phyloP scores from a whole-genome alignment of 2,329 filamentous ascomycete species.

The Hypoxylon rubiginosum region DNA sequence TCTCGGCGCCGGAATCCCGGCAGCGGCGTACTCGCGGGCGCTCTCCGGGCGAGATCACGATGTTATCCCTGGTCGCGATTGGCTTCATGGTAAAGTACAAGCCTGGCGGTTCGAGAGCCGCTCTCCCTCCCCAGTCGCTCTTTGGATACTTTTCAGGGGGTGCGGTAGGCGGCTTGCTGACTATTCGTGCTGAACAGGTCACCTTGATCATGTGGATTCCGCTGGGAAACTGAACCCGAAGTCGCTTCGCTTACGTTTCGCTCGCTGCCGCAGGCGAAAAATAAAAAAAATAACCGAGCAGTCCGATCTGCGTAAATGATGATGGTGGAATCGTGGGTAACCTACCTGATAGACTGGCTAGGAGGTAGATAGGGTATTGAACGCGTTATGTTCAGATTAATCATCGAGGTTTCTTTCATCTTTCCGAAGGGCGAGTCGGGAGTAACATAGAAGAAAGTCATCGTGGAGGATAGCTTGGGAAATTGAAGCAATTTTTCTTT shows the following conservation, averaged over 20 bases:
- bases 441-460: too few relatives aligned
- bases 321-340: background rate
- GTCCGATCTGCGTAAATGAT: too few relatives aligned
- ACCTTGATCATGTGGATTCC: conserved; percentile 23
- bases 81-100: conserved; percentile 12
- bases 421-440: too few relatives aligned
- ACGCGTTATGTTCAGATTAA: too few relatives aligned
- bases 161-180: background rate
- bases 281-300: too few relatives aligned
- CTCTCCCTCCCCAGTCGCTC: background rate
- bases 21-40: background rate
- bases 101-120: background rate
- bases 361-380: too few relatives aligned
- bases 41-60: background rate
- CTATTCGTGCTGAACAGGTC: conserved; percentile 5
- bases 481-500: background rate
- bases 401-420: too few relatives aligned
- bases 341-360: background rate
- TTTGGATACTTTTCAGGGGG: background rate
- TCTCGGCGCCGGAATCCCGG: too few relatives aligned
- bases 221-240: background rate
- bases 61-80: background rate
- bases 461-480: background rate
- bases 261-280: too few relatives aligned
- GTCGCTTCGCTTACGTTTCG: background rate